phyloP scores from a whole-genome alignment of 192 early-diverging fungal species.

The Gaertneriomyces sp. region DNA sequence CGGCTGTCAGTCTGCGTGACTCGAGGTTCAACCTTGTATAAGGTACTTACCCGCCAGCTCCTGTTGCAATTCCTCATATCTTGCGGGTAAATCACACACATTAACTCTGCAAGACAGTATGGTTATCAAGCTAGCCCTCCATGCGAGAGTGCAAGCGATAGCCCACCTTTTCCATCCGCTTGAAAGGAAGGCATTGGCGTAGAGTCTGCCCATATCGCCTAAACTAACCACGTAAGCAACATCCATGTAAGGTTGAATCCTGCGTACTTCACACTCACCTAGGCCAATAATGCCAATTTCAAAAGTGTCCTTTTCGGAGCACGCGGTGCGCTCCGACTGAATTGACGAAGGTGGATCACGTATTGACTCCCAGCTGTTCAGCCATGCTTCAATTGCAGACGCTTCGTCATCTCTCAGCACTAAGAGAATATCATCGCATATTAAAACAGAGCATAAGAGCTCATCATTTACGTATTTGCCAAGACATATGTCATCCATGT shows the following conservation, averaged over 20 bases:
- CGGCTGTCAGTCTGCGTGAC: background rate
- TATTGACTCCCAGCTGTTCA: too few relatives aligned
- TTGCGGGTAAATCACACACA: constrained; percentile 80
- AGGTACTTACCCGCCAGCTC: constrained; percentile 48
- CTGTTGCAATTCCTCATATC: constrained; percentile 62
- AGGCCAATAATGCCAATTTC: constrained; percentile 91
- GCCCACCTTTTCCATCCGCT: constrained; percentile 75
- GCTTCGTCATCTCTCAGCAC: too few relatives aligned
- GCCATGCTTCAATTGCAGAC: too few relatives aligned
- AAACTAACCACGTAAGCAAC: constrained; percentile 11
- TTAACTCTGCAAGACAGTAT: constrained; percentile 57
- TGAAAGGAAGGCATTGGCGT: constrained; percentile 65
- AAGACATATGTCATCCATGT: too few relatives aligned
- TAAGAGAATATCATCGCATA: too few relatives aligned
- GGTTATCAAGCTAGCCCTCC: background rate
- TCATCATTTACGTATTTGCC: too few relatives aligned
- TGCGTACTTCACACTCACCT: constrained; percentile 11
- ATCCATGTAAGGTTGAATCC: background rate
- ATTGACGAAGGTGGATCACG: too few relatives aligned
- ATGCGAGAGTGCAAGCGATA: background rate
- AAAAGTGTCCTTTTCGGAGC: constrained; percentile 50
- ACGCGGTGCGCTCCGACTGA: too few relatives aligned
- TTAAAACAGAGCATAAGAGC: too few relatives aligned
- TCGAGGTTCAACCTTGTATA: background rate
- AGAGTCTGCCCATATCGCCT: constrained; percentile 94